phyloP scores from a whole-genome alignment of 805 yeast species.

The Candida peoriensis region DNA sequence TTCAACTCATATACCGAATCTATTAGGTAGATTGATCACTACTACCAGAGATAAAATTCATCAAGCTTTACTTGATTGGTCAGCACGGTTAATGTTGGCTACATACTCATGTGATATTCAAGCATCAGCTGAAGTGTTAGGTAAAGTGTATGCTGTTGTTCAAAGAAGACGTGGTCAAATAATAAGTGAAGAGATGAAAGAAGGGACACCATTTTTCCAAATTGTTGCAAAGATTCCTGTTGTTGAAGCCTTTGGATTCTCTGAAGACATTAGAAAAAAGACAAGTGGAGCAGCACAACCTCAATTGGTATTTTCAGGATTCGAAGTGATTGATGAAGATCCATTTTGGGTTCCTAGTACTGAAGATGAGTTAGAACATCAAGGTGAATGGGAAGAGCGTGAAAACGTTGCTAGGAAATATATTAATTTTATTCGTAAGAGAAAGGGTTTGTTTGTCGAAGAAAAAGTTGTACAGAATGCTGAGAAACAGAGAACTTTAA shows the following conservation, averaged over 20 bases:
- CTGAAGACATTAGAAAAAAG: constrained; percentile 87
- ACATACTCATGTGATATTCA: constrained; percentile 94
- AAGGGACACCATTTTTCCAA: constrained; percentile 95
- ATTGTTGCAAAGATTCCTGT: constrained; percentile 85
- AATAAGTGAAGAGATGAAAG: constrained; percentile 91
- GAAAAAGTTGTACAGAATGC: constrained; percentile 89
- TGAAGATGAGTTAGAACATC: constrained; percentile 89
- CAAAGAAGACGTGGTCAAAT: constrained; percentile 84
- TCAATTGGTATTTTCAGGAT: constrained; percentile 87
- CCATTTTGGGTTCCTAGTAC: constrained; percentile 99
- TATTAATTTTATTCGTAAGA: constrained; percentile 73
- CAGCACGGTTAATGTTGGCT: constrained; percentile 89
- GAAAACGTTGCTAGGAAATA: constrained; percentile 87
- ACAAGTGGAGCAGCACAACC: constrained; percentile 98
- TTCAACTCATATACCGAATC: constrained; percentile 34
- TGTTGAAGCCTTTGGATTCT: constrained; percentile 92
- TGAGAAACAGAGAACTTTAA: constrained; percentile 88
- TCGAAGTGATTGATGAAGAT: constrained; percentile 79
- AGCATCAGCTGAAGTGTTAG: constrained; percentile 89
- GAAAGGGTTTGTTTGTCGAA: constrained; percentile 87
- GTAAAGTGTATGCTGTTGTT: constrained; percentile 92
- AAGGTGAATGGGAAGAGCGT: constrained; percentile 88
- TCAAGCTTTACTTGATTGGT: constrained; percentile 66
- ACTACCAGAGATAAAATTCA: constrained; percentile 71
- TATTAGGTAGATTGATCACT: constrained; percentile 71